Percentiles rank a stretch among this genome's conserved stretches.
Conservation (phyloP, 331 rosid species). For the Spiraea crenata region DNA sequence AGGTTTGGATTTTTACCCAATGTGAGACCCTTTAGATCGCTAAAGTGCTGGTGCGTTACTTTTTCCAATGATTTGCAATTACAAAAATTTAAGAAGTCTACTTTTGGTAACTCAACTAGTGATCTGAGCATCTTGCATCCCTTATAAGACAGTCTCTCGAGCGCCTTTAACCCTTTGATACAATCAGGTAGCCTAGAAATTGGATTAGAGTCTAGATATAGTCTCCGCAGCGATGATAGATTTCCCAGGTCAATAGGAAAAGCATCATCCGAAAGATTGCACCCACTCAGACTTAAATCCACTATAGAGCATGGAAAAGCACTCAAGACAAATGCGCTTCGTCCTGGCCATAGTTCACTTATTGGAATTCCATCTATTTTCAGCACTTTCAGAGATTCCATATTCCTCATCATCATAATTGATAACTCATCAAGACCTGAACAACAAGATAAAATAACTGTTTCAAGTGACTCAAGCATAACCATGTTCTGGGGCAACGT, state of each 20-base stretch:
- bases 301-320: not conserved
- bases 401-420: not conserved
- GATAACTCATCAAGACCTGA: not conserved
- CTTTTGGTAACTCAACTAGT: not conserved
- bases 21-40: too few species aligned
- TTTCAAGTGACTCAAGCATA: slow-evolving; percentile 9
- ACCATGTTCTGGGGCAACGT: not conserved
- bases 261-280: slow-evolving; percentile 10
- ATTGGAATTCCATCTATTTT: not conserved
- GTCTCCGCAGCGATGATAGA: not conserved
- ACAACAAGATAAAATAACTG: slow-evolving; percentile 7
- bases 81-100: too few species aligned
- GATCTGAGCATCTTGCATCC: accelerated
- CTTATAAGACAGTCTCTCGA: accelerated
- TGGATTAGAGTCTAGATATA: not conserved
- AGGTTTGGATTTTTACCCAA: not conserved
- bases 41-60: not conserved
- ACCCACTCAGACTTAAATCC: not conserved
- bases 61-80: too few species aligned
- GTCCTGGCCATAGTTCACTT: not conserved
- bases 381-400: slow-evolving; percentile 1
- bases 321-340: not conserved
- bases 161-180: not conserved
- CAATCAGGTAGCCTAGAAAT: not conserved
- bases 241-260: not conserved